phyloP scores from a whole-genome alignment of 2,329 filamentous ascomycete genomes.

The Penicillium italicum region DNA sequence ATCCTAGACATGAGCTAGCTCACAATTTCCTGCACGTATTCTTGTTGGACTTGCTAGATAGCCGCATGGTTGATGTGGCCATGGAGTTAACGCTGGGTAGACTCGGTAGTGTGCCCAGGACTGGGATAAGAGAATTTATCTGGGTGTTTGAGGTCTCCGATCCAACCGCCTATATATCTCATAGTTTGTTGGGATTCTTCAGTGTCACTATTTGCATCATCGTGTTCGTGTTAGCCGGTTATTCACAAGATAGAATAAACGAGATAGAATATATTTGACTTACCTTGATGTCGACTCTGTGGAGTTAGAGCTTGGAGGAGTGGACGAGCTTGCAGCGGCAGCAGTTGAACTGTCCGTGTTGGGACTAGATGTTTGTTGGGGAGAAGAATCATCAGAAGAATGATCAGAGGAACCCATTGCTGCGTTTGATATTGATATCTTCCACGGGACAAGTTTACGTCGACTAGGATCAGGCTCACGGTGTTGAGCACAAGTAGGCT shows the following conservation, averaged over 20 bases:
- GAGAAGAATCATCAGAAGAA: not conserved
- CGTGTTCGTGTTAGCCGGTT: not conserved
- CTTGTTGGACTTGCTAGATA: not conserved
- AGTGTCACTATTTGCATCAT: not conserved
- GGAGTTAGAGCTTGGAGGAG: not conserved
- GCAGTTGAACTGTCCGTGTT: not conserved
- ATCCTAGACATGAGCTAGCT: not conserved
- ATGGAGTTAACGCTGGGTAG: not conserved
- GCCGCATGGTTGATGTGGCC: not conserved
- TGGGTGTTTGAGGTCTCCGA: not conserved
- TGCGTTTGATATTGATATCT: not conserved
- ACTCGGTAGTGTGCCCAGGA: not conserved
- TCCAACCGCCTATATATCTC: not conserved
- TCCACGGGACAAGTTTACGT: not conserved
- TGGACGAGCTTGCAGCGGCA: not conserved
- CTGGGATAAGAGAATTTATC: not conserved
- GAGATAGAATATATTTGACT: not conserved
- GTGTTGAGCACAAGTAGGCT: not conserved
- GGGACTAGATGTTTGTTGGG: not conserved
- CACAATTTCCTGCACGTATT: not conserved
- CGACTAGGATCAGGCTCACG: not conserved
- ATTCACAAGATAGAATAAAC: accelerated
- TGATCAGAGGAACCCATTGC: not conserved
- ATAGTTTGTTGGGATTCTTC: not conserved
- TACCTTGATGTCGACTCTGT: not conserved